These are phyloP conservation scores for Neolentinus lepideus DNA, from an alignment of 1,284 basidiomycete genomes.

Conservation along the genomic window DNA sequence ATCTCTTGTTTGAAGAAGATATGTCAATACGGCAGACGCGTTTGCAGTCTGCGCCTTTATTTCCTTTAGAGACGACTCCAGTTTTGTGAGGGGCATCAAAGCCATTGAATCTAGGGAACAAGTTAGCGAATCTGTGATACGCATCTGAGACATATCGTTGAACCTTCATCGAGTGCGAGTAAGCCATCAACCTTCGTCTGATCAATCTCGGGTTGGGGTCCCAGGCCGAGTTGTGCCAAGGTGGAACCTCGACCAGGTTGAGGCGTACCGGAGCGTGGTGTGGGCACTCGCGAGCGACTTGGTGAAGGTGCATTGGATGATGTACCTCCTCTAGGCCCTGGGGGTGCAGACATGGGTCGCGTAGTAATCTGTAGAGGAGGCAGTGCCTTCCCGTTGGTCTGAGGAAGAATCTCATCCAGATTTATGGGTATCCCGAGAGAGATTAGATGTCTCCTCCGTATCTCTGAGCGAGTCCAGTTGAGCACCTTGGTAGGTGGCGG, in stretches of 20 bases:
- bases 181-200: constrained; percentile 55
- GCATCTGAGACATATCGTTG: constrained; percentile 13
- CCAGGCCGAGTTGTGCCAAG: constrained; percentile 52
- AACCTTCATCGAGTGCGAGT: constrained; percentile 65
- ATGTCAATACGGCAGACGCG: constrained; percentile 68
- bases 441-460: constrained; percentile 83
- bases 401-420: constrained; percentile 84
- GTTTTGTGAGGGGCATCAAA: constrained; percentile 55
- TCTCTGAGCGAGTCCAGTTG: constrained; percentile 87
- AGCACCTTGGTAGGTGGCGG: constrained; percentile 69
- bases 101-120: constrained; percentile 53
- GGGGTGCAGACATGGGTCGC: constrained; percentile 74
- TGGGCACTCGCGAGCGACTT: constrained; percentile 33
- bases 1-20: constrained; percentile 78
- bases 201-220: constrained; percentile 69
- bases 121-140: not conserved
- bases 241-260: constrained; percentile 31
- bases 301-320: constrained; percentile 29
- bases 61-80: constrained; percentile 63
- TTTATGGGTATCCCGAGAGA: constrained; percentile 89
- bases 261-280: constrained; percentile 53
- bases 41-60: constrained; percentile 64
- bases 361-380: constrained; percentile 79
- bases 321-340: constrained; percentile 42
- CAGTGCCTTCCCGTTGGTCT: constrained; percentile 59